Evolutionary conservation across 2,329 filamentous ascomycete genomes (phyloP), one percentile per base, ranked within the genome.

Genomic region (Aspergillus sp.): DNA sequence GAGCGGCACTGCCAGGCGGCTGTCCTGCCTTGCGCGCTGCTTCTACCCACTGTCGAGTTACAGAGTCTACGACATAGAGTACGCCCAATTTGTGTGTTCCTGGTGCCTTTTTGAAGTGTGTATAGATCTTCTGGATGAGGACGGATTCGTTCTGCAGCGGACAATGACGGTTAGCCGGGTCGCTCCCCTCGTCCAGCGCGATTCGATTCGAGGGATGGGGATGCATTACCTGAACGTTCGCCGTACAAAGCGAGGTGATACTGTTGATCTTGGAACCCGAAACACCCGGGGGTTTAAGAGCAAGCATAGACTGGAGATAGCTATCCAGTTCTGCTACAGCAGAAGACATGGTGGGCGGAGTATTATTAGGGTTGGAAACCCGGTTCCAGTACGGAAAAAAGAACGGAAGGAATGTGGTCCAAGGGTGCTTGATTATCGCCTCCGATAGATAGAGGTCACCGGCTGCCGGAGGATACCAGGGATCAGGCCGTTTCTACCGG

Each of bases 1-100:
- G 87, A 67, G 93, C 92, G 77, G 87, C 84, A 77, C 85, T 88
- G 80, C 90, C 90, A 78, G 92, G 86, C 73, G 89, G 80, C 75
- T 98, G 93, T 71, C 90, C 91, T 68, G 90, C 85, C 73, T 88
- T 86, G 80, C 93, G 95, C 73, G 95, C 94, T 80, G 92, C 90
- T 78, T 98, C 94, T 82, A 96, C 88, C 94, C 95, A 99, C 82
- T 96, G 94, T 80, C 95, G 92, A 78, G 93, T 94, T 86, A 99
- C 93, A 83, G 94, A 96, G 85, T 99, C 95, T 93, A 99, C 91
- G 81, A 98, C 93, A 88, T 99, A 99, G 81, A 99, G 89, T 74
- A 97, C 93, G 80, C 95, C 95, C 78, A 99, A 86, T 81, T 99
- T 99, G 86, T 99, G 94, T 76, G 92, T 96, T 75, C 87, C 87